Evolutionary conservation across 2,329 filamentous ascomycete species (phyloP), one percentile per base, ranked within the genome.

Genomic region (Sclerotinia glacialis): DNA sequence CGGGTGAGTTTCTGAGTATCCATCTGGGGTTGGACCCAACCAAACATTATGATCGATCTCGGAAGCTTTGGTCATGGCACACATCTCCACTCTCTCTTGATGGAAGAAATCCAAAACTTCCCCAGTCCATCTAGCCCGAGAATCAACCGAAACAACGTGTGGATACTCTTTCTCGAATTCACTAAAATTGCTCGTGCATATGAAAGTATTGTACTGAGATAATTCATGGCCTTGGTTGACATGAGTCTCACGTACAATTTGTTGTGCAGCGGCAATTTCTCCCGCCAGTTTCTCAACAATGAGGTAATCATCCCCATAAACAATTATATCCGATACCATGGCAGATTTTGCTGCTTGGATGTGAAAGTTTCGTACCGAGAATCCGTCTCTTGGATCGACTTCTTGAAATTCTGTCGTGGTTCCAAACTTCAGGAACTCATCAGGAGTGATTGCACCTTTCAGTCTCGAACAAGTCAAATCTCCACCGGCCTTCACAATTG

Each of bases 361-460:
- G 73, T 98, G 94, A 76, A 99, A 99, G 77, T 98, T 98, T 55
- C 95, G 87, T 53, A 98, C 93, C 5, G 92, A 97, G 76, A 98
- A 98, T 11, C 95, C 95, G 71, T 96, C 91, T 66, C 81, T 85
- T 1, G 95, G 95, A 75, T 99, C 95, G 50, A 89, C 85, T 53
- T 96, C 91, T 68, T 93, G 80, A 75, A 99, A 97, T 28, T 60
- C 31, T 9, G 72, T 68, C 26, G 69, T 71, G 16, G 3, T 74
- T 78, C 71, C 55, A 86, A 84, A 68, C 74, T 80, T 72, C 47
- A 86, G 78, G 54, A 98, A 83, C 77, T 98, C 95, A 1, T 91
- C 86, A 0, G 93, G 90, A 3, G 89, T 84, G 71, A 98, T 85
- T 31, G 95, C 92, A 40, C 94, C 94, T 77, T 96, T 97, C 68